Conservation (phyloP, 2,329 filamentous ascomycete species). For the Fusarium luffae region DNA sequence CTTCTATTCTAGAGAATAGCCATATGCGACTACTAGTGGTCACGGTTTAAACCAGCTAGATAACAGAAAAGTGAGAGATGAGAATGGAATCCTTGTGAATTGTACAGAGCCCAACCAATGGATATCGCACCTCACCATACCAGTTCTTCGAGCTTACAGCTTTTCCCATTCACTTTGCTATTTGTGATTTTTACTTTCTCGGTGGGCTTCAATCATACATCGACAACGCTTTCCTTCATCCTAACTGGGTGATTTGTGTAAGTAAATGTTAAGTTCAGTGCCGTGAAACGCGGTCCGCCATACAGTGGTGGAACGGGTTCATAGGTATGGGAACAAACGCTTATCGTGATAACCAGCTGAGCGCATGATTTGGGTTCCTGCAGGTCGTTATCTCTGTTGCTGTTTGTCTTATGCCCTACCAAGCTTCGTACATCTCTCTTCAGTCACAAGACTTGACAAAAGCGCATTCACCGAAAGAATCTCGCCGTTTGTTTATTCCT, state of each 20-base stretch:
- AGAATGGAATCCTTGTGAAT: background rate
- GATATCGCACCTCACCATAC: background rate
- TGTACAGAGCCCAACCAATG: background rate
- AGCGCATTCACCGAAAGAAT: background rate
- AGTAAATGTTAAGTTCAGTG: background rate
- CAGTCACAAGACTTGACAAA: slow-evolving; percentile 8
- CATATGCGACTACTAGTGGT: background rate
- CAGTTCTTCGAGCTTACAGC: background rate
- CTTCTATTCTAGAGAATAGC: slow-evolving; percentile 50
- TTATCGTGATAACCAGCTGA: slow-evolving; percentile 38
- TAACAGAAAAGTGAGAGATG: background rate
- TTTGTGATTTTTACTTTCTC: background rate
- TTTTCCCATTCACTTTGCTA: background rate
- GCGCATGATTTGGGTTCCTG: background rate
- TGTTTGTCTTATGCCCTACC: background rate
- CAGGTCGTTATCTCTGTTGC: slow-evolving; percentile 2
- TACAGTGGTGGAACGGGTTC: background rate
- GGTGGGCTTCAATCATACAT: background rate
- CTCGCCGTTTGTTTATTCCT: slow-evolving; percentile 16
- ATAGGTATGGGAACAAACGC: background rate
- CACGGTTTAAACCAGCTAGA: background rate
- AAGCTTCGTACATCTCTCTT: background rate
- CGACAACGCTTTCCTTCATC: background rate
- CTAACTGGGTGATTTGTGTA: background rate
- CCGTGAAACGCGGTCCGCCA: background rate